Evolutionary conservation across 1,284 basidiomycete genomes (phyloP).

Genomic region (Cutaneotrichosporon sp.): DNA sequence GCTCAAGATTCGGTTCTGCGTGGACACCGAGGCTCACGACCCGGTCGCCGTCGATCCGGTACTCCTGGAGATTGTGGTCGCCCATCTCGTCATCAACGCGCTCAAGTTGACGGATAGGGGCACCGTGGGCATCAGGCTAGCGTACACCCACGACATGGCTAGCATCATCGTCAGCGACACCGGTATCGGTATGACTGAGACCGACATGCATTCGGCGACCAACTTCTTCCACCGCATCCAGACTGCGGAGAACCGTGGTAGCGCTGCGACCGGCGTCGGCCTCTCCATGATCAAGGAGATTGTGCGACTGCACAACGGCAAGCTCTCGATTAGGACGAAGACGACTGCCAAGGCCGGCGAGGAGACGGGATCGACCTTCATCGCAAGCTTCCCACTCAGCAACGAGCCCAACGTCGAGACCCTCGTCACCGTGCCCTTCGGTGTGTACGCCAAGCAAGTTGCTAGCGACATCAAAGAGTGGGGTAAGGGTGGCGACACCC

Average conservation of each 20-base stretch:
- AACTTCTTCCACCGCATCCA: conserved; percentile 41
- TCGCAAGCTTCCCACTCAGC: conserved; percentile 23
- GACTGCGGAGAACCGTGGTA: conserved; percentile 15
- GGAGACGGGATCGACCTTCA: conserved; percentile 22
- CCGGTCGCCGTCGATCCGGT: conserved; percentile 45
- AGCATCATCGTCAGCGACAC: conserved; percentile 51
- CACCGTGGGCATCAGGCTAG: conserved; percentile 37
- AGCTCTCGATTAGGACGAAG: conserved; percentile 39
- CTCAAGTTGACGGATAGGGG: conserved; percentile 48
- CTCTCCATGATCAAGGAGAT: conserved; percentile 46
- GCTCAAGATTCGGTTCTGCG: conserved; percentile 6
- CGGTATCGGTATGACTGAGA: conserved; percentile 50
- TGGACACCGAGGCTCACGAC: conserved; percentile 19
- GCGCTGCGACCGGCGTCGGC: conserved; percentile 22
- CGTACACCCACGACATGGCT: conserved; percentile 31
- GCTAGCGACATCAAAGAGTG: conserved; percentile 10
- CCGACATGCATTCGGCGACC: conserved; percentile 31
- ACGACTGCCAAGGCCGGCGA: neutral
- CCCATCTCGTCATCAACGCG: conserved; percentile 52
- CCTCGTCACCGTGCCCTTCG: conserved; percentile 11
- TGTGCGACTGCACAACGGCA: conserved; percentile 54
- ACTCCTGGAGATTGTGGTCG: conserved; percentile 53
- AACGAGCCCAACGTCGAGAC: conserved; percentile 1
- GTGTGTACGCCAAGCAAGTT: conserved; percentile 19
- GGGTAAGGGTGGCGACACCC: neutral